Evolutionary conservation across 73 alveolate species (phyloP).

Genomic region (Blepharisma japonicum): DNA sequence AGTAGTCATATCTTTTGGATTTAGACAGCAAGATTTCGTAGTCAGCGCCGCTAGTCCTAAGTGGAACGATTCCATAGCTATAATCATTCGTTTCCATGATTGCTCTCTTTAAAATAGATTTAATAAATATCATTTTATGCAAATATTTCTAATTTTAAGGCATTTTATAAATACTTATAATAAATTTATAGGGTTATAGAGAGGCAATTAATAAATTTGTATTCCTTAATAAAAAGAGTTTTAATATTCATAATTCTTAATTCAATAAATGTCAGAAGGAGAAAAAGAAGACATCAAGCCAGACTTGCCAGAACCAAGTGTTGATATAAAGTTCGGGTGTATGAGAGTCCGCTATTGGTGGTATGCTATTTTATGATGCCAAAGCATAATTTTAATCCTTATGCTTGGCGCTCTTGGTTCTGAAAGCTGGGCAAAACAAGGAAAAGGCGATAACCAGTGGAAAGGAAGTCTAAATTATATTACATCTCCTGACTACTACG

Average conservation of each 20-base stretch:
- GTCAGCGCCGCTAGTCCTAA: neutral
- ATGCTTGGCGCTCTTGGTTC: neutral
- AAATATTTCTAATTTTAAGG: no score
- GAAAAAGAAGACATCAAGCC: no score
- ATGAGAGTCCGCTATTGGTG: neutral
- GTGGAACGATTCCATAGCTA: neutral
- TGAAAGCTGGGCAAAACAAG: slow-evolving; percentile 3
- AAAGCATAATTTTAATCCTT: neutral
- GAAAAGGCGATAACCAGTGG: neutral
- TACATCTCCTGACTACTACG: neutral
- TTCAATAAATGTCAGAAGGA: no score
- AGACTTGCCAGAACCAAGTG: no score
- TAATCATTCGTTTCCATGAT: neutral
- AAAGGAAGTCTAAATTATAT: neutral
- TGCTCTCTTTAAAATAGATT: neutral
- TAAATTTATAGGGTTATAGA: no score
- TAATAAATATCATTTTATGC: neutral
- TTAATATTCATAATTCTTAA: no score
- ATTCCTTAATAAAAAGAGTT: no score
- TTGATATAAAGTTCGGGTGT: slow-evolving; percentile 3
- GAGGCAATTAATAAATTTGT: no score
- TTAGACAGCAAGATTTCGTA: neutral
- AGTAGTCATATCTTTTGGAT: slow-evolving; percentile 8
- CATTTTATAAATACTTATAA: no score
- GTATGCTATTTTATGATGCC: neutral